Evolutionary conservation across 371 early-diverging fungal genomes (phyloP).

Genomic region (Syncephalastrum racemosum): DNA sequence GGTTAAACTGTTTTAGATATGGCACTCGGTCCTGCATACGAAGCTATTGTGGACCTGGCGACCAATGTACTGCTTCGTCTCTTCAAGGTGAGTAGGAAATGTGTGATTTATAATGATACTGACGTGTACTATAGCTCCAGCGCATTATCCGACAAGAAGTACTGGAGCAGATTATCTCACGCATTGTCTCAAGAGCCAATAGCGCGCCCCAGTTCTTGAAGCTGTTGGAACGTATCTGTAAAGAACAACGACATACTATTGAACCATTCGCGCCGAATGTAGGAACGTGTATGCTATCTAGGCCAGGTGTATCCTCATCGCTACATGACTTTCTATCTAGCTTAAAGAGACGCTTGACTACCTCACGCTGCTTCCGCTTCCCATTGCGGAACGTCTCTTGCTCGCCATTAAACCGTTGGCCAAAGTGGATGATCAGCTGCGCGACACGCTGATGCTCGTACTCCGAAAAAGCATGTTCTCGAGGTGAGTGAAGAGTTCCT

Average conservation of each 20-base stretch:
- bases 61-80: slow-evolving; percentile 42
- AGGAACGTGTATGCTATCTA: slow-evolving; percentile 7
- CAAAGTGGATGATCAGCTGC: slow-evolving; percentile 46
- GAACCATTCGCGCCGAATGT: slow-evolving; percentile 33
- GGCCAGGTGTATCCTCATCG: not conserved
- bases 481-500: slow-evolving; percentile 40
- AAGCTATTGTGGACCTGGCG: slow-evolving; percentile 27
- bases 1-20: not conserved
- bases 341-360: slow-evolving; percentile 62
- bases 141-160: slow-evolving; percentile 59
- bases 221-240: slow-evolving; percentile 46
- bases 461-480: slow-evolving; percentile 63
- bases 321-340: slow-evolving; percentile 19
- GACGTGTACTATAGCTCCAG: slow-evolving; percentile 38
- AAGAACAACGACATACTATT: slow-evolving; percentile 35
- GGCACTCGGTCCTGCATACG: no score
- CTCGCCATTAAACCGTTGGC: slow-evolving; percentile 52
- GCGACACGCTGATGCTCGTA: slow-evolving; percentile 58
- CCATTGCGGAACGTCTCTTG: slow-evolving; percentile 52
- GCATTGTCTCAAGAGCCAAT: slow-evolving; percentile 55
- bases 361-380: slow-evolving; percentile 52
- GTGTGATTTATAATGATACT: slow-evolving; percentile 2
- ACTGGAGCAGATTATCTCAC: slow-evolving; percentile 60
- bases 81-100: slow-evolving; percentile 40
- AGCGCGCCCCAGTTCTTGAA: slow-evolving; percentile 51